A percentile compares a stretch with the other conserved stretches of the same genome.
Conservation (phyloP, 2,329 filamentous ascomycete genomes). For the Didymellaceae sp. region DNA sequence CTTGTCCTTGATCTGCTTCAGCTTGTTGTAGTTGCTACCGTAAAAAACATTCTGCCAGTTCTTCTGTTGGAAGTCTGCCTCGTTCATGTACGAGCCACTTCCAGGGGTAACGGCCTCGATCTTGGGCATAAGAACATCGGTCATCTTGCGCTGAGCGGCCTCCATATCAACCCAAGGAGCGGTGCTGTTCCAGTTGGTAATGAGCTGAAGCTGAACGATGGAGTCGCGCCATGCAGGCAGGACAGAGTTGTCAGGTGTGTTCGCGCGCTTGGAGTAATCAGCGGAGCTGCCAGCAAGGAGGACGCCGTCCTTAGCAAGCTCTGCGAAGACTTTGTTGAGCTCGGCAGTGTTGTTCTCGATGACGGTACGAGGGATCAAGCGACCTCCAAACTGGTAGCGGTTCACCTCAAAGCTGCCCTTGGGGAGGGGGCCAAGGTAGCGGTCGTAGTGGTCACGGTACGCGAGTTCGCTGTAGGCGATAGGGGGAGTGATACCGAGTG, state of each 20-base stretch:
- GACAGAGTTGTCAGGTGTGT: constrained; percentile 27
- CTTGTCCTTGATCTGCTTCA: constrained; percentile 33
- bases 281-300: constrained; percentile 25
- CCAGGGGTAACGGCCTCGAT: constrained; percentile 28
- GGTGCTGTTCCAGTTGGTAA: constrained; percentile 30
- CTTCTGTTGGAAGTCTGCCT: constrained; percentile 34
- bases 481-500: constrained; percentile 25
- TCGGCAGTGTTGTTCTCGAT: constrained; percentile 24
- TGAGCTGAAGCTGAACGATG: constrained; percentile 27
- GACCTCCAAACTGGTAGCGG: constrained; percentile 30
- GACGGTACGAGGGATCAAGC: constrained; percentile 27
- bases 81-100: constrained; percentile 40
- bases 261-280: constrained; percentile 23
- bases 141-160: constrained; percentile 22
- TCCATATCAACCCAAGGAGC: constrained; percentile 19
- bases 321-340: constrained; percentile 20
- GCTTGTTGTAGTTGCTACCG: constrained; percentile 64
- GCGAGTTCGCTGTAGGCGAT: constrained; percentile 30
- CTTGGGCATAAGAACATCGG: constrained; percentile 33
- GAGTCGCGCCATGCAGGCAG: constrained; percentile 34
- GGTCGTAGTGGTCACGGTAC: constrained; percentile 33
- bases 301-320: constrained; percentile 23
- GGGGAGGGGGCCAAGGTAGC: constrained; percentile 38
- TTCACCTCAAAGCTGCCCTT: constrained; percentile 27
- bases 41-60: constrained; percentile 37